Percentiles rank a stretch among this genome's conserved stretches.
phyloP scores from a whole-genome alignment of 345 rosid species.

The Murraya paniculata region DNA sequence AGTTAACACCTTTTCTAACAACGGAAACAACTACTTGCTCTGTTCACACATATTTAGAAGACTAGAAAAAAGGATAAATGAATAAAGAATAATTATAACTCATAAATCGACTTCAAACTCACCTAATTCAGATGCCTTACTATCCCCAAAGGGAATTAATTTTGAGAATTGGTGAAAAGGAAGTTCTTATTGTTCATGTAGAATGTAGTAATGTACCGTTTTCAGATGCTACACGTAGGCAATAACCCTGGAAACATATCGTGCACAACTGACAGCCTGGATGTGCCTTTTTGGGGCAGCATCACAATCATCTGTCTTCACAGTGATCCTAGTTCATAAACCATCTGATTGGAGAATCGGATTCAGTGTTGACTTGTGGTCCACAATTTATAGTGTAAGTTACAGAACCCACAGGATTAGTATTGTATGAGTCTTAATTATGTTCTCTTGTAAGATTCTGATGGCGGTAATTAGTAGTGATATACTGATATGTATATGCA shows the following conservation, averaged over 20 bases:
- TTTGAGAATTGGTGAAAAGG: neutral
- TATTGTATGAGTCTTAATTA: neutral
- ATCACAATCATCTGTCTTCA: constrained; percentile 47
- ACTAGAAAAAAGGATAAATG: too few species aligned
- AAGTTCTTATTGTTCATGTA: neutral
- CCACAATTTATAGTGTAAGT: constrained; percentile 54
- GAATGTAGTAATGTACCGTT: neutral
- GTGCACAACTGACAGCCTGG: constrained; percentile 63
- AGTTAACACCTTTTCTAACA: too few species aligned
- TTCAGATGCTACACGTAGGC: constrained; percentile 34
- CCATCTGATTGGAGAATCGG: constrained; percentile 53
- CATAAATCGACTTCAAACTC: neutral
- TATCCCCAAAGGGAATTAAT: neutral
- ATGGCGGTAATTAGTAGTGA: neutral
- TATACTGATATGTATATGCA: neutral
- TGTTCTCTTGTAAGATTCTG: neutral
- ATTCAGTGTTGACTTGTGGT: constrained; percentile 52
- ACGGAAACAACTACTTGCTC: too few species aligned
- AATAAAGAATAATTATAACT: neutral
- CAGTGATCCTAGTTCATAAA: constrained; percentile 40
- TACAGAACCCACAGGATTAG: neutral
- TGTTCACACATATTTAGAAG: neutral
- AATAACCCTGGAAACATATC: constrained; percentile 53
- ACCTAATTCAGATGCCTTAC: neutral
- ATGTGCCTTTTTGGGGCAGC: constrained; percentile 55